Base-by-base conservation (phyloP, 2,329 filamentous ascomycete species). In the Fusarium sp. region DNA sequence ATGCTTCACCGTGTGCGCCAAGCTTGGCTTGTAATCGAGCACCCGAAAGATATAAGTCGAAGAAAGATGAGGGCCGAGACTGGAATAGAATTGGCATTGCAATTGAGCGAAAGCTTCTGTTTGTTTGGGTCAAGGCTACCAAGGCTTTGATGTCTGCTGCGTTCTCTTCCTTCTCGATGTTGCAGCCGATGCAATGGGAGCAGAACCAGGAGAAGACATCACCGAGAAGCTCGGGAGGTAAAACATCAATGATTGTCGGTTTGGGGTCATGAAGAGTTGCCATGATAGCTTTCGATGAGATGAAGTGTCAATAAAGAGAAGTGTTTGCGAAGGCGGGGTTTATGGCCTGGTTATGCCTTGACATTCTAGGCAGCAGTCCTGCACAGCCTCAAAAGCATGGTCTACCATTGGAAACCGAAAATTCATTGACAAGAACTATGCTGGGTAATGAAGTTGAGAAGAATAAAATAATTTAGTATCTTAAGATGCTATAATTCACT, bases 1-100 rank as follows among this genome's bases (percentile, higher is more conserved):
- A 10, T 49, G 20, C 7, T 22, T 35, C 1, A 35, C 46, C 15
- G 13, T 14, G 18, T 4, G 15, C n/a, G 11, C 20, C 5, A 49
- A 18, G 0, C 18, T 3, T 18, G 46, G 46, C 0, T 33, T 20
- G n/a, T 0, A 0, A 35, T 49, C n/a, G 0, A 18, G 14, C 1
- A 22, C 46, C 22, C n/a, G 5, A 10, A 49, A 18, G 5, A 49
- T 0, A 7, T 13, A 35, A 7, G 7, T 13, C 11, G n/a, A 33
- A 3, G 20, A 11, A 7, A 47, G 27, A 47, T 17, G 18, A 47
- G 15, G 15, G 2, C 15, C 11, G 7, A 18, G 7, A 13, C 7
- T 14, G 11, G 7, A 33, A 33, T 1, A 22, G n/a, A 0, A 22
- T 17, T 0, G 14, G 14, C 45, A 17, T 22, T 3, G 10, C 10